Conservation (phyloP, 2,329 filamentous ascomycete species). For the Cladorrhinum sp. region DNA sequence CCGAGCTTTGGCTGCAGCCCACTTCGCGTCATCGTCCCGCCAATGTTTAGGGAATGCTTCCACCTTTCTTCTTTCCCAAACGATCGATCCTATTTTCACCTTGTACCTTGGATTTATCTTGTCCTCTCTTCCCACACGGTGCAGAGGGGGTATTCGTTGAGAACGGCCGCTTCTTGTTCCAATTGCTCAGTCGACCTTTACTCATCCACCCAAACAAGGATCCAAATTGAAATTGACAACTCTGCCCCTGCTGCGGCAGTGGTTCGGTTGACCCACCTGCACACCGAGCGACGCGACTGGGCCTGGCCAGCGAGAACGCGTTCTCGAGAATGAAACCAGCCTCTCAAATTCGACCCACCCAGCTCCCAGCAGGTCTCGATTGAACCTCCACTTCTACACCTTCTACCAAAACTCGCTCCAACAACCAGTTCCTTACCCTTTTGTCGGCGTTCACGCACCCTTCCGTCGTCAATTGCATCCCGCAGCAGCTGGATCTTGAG, state of each 20-base stretch:
- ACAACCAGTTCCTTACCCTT: background rate
- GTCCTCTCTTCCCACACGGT: background rate
- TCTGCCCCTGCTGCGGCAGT: constrained; percentile 4
- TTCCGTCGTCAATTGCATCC: constrained; percentile 17
- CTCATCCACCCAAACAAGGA: background rate
- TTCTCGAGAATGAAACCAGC: constrained; percentile 25
- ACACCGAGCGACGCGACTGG: constrained; percentile 29
- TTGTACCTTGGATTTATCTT: background rate
- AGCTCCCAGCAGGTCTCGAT: constrained; percentile 14
- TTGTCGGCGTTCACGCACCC: background rate
- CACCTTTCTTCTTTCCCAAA: background rate
- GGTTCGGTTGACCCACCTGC: constrained; percentile 25
- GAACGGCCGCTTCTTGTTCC: background rate
- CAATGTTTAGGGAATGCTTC: constrained; percentile 4
- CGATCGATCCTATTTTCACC: background rate
- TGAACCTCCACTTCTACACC: constrained; percentile 6
- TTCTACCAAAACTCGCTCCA: constrained; percentile 1
- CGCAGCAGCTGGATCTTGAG: constrained; percentile 12
- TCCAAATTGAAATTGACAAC: background rate
- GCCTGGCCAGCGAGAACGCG: constrained; percentile 26
- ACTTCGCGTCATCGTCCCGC: constrained; percentile 21
- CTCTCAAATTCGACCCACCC: constrained; percentile 25
- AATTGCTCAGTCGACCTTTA: background rate
- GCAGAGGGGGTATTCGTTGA: background rate
- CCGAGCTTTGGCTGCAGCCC: constrained; percentile 7